Evolutionary conservation across 768 basidiomycete species (phyloP).

Genomic region (Boletus tomentosulus): DNA sequence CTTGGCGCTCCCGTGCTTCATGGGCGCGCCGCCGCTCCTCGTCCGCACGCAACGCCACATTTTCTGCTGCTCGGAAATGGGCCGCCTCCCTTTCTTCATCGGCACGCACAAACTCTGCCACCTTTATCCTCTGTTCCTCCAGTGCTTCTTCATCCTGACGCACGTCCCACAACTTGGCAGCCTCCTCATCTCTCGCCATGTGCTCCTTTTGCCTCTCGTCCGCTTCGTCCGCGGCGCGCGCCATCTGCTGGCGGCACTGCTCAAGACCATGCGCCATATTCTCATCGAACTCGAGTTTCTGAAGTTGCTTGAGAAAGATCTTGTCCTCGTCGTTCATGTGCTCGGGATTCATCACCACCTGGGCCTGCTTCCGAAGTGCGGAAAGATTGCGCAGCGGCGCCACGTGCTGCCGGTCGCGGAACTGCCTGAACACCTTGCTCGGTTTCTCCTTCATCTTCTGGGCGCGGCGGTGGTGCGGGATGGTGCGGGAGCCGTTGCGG

Average conservation of each 20-base stretch:
- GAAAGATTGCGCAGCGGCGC: slow-evolving; percentile 1
- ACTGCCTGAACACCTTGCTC: neutral
- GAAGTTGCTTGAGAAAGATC: slow-evolving; percentile 25
- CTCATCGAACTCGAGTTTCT: slow-evolving; percentile 14
- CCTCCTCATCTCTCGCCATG: slow-evolving; percentile 17
- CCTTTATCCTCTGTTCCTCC: slow-evolving; percentile 15
- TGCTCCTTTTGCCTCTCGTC: slow-evolving; percentile 14
- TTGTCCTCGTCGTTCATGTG: slow-evolving; percentile 18
- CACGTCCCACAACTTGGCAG: slow-evolving; percentile 14
- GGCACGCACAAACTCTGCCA: slow-evolving; percentile 17
- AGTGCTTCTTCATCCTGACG: slow-evolving; percentile 9
- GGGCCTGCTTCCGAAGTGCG: slow-evolving; percentile 11
- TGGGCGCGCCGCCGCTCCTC: slow-evolving; percentile 16
- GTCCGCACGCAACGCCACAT: slow-evolving; percentile 13
- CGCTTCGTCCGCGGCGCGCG: slow-evolving; percentile 19
- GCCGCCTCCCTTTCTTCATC: slow-evolving; percentile 5
- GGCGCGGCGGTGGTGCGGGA: slow-evolving; percentile 3
- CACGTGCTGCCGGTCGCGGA: neutral
- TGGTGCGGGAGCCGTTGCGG: neutral
- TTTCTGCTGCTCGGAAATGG: slow-evolving; percentile 9
- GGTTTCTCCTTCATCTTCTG: slow-evolving; percentile 10
- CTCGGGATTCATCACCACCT: slow-evolving; percentile 14
- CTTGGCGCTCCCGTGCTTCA: slow-evolving; percentile 20
- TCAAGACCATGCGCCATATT: slow-evolving; percentile 12
- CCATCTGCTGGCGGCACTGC: slow-evolving; percentile 16